Evolutionary conservation across 768 basidiomycete species (phyloP), one percentile per base, ranked within the genome.

Genomic region (Lyophyllum semitale): DNA sequence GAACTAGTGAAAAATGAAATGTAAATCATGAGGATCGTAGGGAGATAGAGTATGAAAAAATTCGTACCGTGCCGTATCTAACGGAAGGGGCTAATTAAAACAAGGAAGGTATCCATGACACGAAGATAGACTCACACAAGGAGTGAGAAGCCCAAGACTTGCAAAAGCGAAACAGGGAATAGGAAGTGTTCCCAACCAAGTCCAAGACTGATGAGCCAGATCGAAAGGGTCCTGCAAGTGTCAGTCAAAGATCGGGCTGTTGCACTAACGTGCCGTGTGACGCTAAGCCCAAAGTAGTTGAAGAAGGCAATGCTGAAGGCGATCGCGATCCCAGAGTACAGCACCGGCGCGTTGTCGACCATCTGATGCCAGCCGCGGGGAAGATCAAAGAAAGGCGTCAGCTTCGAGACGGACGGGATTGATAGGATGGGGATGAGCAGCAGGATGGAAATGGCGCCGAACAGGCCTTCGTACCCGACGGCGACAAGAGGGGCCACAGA

Each of bases 381-480:
- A 51, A 97, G 83, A 73, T 98, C 94, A 68, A 99, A 97, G 68
- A 88, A 87, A 13, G 86, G 76, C 4, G 87, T 78, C 38, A 81
- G 71, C 58, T 85, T 71, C 18, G 88, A 74, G 63, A 93, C 71
- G 33, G 84, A 82, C 42, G 86, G 78, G 53, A 89, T 78, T 3
- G 93, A 82, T 59, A 96, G 78, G 67, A 97, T 75, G 0, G 94
- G 93, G 75, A 97, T 80, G 59, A 86, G 81, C 40, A 92, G 59
- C 37, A 95, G 63, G 63, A 97, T 88, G 26, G 91, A 89, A 61
- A 91, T 60, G 18, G 87, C 75, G 53, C 97, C 97, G 66, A 96
- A 98, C 57, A 95, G 77, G 40, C 97, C 97, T 73, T 99, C 97
- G 59, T 82, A 91, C 22, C 95, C 95, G 57, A 98, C 97, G 11